phyloP scores from a whole-genome alignment of 2,329 filamentous ascomycete species.

The Myriosclerotinia duriaeana region DNA sequence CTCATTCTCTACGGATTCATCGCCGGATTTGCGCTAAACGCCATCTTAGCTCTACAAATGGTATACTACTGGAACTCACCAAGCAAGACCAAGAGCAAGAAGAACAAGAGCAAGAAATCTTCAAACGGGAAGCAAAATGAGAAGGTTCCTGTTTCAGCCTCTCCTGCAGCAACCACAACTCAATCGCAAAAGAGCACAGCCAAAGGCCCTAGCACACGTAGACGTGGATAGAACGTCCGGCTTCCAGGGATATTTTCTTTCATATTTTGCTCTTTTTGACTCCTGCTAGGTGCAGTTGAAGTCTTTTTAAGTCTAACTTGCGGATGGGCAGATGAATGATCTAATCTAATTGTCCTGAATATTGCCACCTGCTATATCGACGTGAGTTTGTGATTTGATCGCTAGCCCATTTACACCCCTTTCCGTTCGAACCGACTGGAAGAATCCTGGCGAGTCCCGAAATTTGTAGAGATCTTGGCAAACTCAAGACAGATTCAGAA shows the following conservation, averaged over 20 bases:
- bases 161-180: conserved; percentile 25
- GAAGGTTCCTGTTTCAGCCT: conserved; percentile 27
- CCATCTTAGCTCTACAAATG: conserved; percentile 85
- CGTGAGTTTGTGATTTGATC: not conserved
- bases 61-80: conserved; percentile 90
- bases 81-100: conserved; percentile 22
- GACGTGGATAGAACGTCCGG: conserved; percentile 34
- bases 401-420: not conserved
- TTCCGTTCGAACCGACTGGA: not conserved
- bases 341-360: not conserved
- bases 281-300: conserved; percentile 34
- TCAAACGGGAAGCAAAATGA: conserved; percentile 47
- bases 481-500: not conserved
- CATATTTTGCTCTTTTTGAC: conserved; percentile 24
- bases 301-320: conserved; percentile 24
- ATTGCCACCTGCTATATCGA: not conserved
- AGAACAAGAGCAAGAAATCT: conserved; percentile 24
- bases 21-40: conserved; percentile 86
- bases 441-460: not conserved
- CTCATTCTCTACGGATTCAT: conserved; percentile 94
- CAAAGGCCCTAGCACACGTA: conserved; percentile 39
- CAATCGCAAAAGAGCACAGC: conserved; percentile 27
- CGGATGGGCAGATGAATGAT: not conserved
- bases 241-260: not conserved
- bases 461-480: not conserved